Base-by-base conservation (phyloP, 441 rosid species). In the Metrosideros polymorpha region DNA sequence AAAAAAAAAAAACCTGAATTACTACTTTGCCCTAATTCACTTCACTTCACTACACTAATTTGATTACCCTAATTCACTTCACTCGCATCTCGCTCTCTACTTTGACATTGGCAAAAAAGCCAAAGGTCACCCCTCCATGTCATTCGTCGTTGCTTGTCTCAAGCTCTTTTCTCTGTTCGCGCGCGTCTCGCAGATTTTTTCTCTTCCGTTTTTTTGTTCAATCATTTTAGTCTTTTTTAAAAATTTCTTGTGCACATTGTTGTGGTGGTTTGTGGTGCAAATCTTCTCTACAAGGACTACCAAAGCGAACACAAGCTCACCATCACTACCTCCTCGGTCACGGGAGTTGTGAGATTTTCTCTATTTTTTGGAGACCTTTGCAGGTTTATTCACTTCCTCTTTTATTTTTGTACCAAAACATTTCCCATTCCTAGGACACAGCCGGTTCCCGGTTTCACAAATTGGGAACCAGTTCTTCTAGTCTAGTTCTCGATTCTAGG, bases 221-320 rank as follows among this genome's bases (percentile, higher is more conserved):
- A 50, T 59, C 45, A 45, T 59, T 61, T 66, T 59, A 50, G 51
- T 18, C 56, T 30, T 47, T 52, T 71, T n/a, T n/a, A n/a, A n/a
- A n/a, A 39, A 85, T 51, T 85, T 24, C 13, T 82, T 27, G 32
- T 57, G 52, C 30, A 42, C 14, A 63, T 45, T 82, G 32, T 47
- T 55, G 52, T 53, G 18, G 13, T 87, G 47, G 82, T 49, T 71
- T 83, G n/a, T 82, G 84, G 42, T 45, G 27, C 7, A 96, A 96
- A 98, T 94, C 95, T 96, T 82, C 88, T 96, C 56, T 93, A 92
- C 95, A 96, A 91, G 94, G 99, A 96, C 84, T 94, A 96, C 90
- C 98, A 98, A 91, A 93, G 92, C 43, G 98, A 96, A 92, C 96
- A 94, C 75, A 96, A 96, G 92, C 91, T 98, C 93, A 93, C 93